Evolutionary conservation across 75 land plant genomes (phyloP), one percentile per base, ranked within the genome.

Genomic region (Azolla pinnata): DNA sequence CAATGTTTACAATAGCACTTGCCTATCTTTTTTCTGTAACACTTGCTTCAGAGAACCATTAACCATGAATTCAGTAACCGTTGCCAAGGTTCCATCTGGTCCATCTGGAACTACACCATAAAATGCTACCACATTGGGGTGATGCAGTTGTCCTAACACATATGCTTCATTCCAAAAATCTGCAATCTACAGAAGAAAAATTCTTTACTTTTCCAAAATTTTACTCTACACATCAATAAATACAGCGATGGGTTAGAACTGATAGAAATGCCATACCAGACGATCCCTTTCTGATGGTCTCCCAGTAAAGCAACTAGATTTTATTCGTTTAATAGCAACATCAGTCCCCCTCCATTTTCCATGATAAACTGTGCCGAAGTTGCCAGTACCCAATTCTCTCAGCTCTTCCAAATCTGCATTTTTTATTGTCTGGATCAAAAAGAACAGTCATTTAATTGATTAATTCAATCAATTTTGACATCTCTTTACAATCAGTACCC

Each of bases 91-190:
- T 2, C 89, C 84, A 16, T 86, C 95, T 33, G 97, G 97, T 0
- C 95, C 97, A 79, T 91, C 97, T 45, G 84, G 84, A 47, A 91
- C 97, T 46, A 91, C 83, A 53, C 97, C 97, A 77, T 91, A 91
- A 56, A 91, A 91, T 47, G 97, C 97, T 46, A 91, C 88, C 44
- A 91, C 95, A 76, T 91, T 91, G 3, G 97, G 97, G 71, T 91
- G 97, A 58, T 91, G 97, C 63, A 91, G 61, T 23, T 88, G 83
- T 40, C 96, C 78, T 33, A 91, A 82, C 42, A 68, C 88, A 44
- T 65, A 66, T 26, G 97, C 97, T 61, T 91, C 97, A 67, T 77
- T 88, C 95, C 88, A 91, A 62, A 91, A 91, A 59, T 91, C 97
- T 31, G 74, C 70, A 44, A 80, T 80, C 97, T 91, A 72, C 31